phyloP scores from a whole-genome alignment of 2,329 filamentous ascomycete genomes.

The Penicillium sp. region DNA sequence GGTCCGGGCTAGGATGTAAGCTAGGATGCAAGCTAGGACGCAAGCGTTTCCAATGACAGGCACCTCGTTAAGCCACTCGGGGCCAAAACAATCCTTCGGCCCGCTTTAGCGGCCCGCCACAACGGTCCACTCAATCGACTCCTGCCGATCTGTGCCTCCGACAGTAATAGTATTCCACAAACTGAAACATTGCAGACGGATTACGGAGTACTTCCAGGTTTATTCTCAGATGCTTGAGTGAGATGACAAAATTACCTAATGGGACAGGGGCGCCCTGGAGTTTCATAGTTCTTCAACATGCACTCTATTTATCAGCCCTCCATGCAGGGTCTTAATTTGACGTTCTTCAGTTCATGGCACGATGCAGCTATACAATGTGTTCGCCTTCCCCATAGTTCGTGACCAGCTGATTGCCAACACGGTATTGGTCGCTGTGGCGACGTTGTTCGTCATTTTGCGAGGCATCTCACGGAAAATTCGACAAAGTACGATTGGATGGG shows the following conservation, averaged over 20 bases:
- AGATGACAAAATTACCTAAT: neutral
- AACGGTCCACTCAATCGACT: neutral
- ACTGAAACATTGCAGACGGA: neutral
- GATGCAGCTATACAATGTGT: conserved; percentile 17
- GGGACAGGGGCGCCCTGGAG: neutral
- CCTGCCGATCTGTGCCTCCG: neutral
- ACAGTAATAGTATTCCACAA: neutral
- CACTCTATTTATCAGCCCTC: neutral
- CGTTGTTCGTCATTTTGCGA: conserved; percentile 28
- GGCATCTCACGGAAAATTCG: conserved; percentile 30
- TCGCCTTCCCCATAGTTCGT: conserved; percentile 15
- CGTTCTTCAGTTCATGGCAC: neutral
- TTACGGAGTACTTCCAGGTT: neutral
- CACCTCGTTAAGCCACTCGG: neutral
- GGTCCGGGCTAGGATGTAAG: neutral
- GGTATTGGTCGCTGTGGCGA: conserved; percentile 28
- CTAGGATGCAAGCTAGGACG: neutral
- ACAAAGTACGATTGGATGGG: conserved; percentile 32
- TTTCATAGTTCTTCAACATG: neutral
- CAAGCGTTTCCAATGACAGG: conserved; percentile 3
- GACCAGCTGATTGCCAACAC: conserved; percentile 25
- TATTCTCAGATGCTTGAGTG: neutral
- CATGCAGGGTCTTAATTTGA: neutral
- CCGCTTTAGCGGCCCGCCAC: conserved; percentile 1
- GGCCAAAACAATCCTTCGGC: neutral